Percentiles rank a stretch among this genome's conserved stretches.
Evolutionary conservation across 83 land plant species (phyloP).

Genomic region (Isoetes engelmannii): DNA sequence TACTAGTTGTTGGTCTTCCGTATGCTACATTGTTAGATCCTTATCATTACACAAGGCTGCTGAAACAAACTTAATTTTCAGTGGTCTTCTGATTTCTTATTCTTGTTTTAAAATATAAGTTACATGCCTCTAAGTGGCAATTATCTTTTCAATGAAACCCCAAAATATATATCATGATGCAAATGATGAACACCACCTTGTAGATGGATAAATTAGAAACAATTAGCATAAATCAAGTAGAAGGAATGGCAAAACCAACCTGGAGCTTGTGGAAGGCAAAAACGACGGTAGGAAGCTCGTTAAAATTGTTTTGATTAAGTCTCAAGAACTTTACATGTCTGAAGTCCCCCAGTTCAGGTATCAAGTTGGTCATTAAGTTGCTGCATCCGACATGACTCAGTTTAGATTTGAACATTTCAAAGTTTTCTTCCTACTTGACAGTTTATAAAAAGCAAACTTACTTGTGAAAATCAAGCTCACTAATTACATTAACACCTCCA

Average conservation of each 20-base stretch:
- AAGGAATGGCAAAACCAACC: neutral
- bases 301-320: slow-evolving; percentile 10
- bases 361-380: slow-evolving; percentile 13
- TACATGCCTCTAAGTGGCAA: too few relatives aligned
- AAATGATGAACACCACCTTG: too few relatives aligned
- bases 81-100: too few relatives aligned
- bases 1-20: too few relatives aligned
- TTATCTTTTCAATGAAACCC: too few relatives aligned
- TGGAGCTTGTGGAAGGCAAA: slow-evolving; percentile 16
- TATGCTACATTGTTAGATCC: too few relatives aligned
- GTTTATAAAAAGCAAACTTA: neutral
- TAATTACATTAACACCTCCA: slow-evolving; percentile 19
- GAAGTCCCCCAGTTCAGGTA: slow-evolving; percentile 16
- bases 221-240: too few relatives aligned
- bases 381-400: slow-evolving; percentile 1
- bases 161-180: too few relatives aligned
- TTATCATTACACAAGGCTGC: too few relatives aligned
- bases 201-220: too few relatives aligned
- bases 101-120: too few relatives aligned
- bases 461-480: slow-evolving; percentile 25
- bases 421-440: neutral
- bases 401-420: neutral
- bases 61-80: too few relatives aligned
- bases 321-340: slow-evolving; percentile 7
- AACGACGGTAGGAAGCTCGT: slow-evolving; percentile 16